Conservation (phyloP, 441 rosid species). For the Isatis lusitanica region DNA sequence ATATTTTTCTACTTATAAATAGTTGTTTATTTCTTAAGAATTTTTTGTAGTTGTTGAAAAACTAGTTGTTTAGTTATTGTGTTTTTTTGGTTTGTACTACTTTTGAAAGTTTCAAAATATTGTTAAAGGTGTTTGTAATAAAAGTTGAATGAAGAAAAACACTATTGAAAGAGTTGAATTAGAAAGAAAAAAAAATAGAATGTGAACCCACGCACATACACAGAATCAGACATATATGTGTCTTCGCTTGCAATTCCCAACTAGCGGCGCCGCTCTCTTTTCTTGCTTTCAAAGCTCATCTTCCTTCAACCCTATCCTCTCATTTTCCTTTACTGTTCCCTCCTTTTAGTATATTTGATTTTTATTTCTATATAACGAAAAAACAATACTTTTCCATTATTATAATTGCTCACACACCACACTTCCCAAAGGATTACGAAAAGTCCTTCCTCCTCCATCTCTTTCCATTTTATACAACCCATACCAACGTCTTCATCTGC, state of each 20-base stretch:
- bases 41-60: too few species aligned
- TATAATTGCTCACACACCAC: constrained; percentile 1
- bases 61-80: too few species aligned
- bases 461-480: neutral
- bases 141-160: neutral
- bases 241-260: constrained; percentile 29
- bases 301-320: constrained; percentile 33
- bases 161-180: too few species aligned
- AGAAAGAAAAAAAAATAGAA: too few species aligned
- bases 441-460: neutral
- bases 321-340: constrained; percentile 7
- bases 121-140: neutral
- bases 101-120: neutral
- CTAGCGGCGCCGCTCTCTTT: constrained; percentile 40
- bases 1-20: too few species aligned
- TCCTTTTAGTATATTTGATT: too few species aligned
- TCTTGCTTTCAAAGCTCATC: constrained; percentile 36
- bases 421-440: constrained; percentile 6
- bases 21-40: too few species aligned
- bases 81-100: too few species aligned
- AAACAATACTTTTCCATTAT: constrained; percentile 9
- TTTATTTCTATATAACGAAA: neutral
- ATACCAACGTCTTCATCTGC: neutral
- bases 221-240: constrained; percentile 13
- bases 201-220: constrained; percentile 3